These are phyloP conservation scores for Plasmodium gallinaceum DNA, from an alignment of 169 alveolate species.

Conservation along the genomic window DNA sequence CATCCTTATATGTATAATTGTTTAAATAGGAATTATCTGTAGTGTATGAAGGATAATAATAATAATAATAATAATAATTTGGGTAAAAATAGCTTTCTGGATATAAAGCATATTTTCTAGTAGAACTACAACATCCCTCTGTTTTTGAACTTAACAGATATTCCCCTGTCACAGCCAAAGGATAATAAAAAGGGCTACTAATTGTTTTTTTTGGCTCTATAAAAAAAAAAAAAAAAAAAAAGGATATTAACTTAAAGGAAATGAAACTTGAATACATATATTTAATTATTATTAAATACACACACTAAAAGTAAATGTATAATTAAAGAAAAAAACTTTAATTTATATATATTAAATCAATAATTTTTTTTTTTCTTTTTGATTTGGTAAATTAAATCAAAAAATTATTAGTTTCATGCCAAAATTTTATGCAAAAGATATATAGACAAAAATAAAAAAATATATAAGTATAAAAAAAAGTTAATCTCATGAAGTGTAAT, in stretches of 20 bases:
- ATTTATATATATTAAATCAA: too few species aligned
- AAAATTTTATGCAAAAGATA: too few species aligned
- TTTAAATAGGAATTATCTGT: not conserved
- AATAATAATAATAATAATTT: conserved; percentile 39
- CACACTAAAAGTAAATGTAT: too few species aligned
- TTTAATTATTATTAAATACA: too few species aligned
- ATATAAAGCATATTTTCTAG: conserved; percentile 36
- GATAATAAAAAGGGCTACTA: conserved; percentile 29
- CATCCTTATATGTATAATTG: not conserved
- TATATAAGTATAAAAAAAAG: too few species aligned
- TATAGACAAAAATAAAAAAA: too few species aligned
- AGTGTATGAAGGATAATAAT: conserved; percentile 13
- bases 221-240: conserved; percentile 1
- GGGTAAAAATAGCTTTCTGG: conserved; percentile 53
- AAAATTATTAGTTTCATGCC: too few species aligned
- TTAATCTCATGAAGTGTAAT: too few species aligned
- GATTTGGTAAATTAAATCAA: too few species aligned
- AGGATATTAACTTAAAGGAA: not conserved
- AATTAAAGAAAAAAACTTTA: too few species aligned
- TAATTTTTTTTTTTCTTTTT: too few species aligned
- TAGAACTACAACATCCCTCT: conserved; percentile 46
- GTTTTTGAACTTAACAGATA: conserved; percentile 43
- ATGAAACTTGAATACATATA: too few species aligned
- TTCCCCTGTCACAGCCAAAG: conserved; percentile 47
- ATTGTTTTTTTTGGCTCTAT: conserved; percentile 22